Conservation (phyloP, 169 alveolate genomes). For the Plasmodium gaboni region DNA sequence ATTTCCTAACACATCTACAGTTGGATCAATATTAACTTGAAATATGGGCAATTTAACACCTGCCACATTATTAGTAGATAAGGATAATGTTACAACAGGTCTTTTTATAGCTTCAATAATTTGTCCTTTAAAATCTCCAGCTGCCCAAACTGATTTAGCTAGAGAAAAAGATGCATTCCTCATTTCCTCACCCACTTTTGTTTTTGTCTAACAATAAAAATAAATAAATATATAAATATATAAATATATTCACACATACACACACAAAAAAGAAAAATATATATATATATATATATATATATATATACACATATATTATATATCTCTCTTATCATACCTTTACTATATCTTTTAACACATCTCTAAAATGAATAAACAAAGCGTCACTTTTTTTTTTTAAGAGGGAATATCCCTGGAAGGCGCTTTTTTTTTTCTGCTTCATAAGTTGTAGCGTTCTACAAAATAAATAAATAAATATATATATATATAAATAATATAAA, state of each 20-base stretch:
- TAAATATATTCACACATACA: background rate
- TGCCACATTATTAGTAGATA: constrained; percentile 95
- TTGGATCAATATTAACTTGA: constrained; percentile 91
- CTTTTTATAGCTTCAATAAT: constrained; percentile 93
- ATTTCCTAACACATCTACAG: constrained; percentile 88
- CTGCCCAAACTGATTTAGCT: constrained; percentile 96
- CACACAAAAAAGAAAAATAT: too few relatives aligned
- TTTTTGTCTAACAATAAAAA: constrained; percentile 80
- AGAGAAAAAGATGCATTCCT: constrained; percentile 93
- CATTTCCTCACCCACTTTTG: constrained; percentile 91
- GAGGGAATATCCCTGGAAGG: constrained; percentile 94
- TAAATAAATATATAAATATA: background rate
- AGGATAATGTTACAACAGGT: constrained; percentile 92
- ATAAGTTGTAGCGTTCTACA: constrained; percentile 89
- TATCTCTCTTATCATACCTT: constrained; percentile 83
- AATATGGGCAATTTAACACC: constrained; percentile 96
- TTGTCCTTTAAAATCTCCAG: constrained; percentile 93
- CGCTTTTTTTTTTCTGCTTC: constrained; percentile 90
- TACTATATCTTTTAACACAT: constrained; percentile 91
- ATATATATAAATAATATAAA: background rate
- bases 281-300: background rate
- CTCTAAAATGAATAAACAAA: constrained; percentile 92
- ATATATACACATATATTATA: background rate
- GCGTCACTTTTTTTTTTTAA: constrained; percentile 96
- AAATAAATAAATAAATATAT: background rate